Conservation (phyloP, 768 basidiomycete species). For the Hebeloma cylindrosporum region DNA sequence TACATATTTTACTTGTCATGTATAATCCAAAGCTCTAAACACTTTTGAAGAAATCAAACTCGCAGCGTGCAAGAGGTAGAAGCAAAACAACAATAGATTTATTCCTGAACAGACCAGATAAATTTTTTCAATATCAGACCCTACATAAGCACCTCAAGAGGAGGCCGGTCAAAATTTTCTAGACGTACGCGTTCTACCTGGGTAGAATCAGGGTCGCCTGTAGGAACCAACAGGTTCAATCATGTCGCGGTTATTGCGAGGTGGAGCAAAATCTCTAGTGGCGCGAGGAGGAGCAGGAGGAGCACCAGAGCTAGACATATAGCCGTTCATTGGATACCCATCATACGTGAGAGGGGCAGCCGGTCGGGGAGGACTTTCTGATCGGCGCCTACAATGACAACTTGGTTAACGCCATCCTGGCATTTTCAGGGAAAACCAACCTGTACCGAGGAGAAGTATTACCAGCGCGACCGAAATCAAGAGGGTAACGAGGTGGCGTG, state of each 20-base stretch:
- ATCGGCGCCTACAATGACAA: slow-evolving; percentile 55
- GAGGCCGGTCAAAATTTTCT: slow-evolving; percentile 7
- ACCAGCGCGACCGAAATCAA: slow-evolving; percentile 52
- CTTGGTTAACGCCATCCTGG: slow-evolving; percentile 2
- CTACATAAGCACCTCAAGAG: slow-evolving; percentile 7
- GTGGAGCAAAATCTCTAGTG: slow-evolving; percentile 48
- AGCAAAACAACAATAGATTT: slow-evolving; percentile 8
- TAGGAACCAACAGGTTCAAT: slow-evolving; percentile 40
- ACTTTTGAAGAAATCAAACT: background rate
- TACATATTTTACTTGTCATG: no score
- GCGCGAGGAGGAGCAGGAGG: slow-evolving; percentile 35
- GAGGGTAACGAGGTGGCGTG: slow-evolving; percentile 49
- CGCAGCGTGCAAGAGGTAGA: background rate
- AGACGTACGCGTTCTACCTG: slow-evolving; percentile 7
- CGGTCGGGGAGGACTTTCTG: slow-evolving; percentile 64
- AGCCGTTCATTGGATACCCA: slow-evolving; percentile 52
- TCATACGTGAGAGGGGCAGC: slow-evolving; percentile 53
- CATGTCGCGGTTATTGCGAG: slow-evolving; percentile 47
- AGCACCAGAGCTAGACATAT: slow-evolving; percentile 39
- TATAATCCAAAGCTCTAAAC: no score
- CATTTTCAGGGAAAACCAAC: slow-evolving; percentile 28
- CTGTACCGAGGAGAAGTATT: slow-evolving; percentile 49
- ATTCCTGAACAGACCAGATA: slow-evolving; percentile 11
- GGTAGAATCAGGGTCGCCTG: slow-evolving; percentile 35
- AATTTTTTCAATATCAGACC: slow-evolving; percentile 13